Percentiles rank a stretch among this genome's conserved stretches.
Evolutionary conservation across 352 stramenopile genomes (phyloP).

Genomic region (Pythium inflatum): DNA sequence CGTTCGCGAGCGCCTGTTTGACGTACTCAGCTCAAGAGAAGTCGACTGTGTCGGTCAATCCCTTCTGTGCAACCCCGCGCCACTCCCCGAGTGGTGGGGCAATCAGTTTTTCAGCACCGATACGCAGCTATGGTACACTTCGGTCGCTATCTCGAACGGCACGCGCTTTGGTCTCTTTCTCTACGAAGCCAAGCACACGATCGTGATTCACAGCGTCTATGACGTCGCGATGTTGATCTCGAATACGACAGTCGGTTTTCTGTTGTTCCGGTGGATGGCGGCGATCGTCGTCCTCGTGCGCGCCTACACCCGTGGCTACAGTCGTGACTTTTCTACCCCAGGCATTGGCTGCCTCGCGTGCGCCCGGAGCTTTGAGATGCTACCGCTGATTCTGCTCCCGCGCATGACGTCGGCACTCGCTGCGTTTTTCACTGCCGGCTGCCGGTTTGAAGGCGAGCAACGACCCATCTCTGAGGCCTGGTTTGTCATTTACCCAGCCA

Average conservation of each 20-base stretch:
- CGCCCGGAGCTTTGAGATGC: conserved; percentile 44
- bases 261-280: conserved; percentile 50
- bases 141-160: conserved; percentile 30
- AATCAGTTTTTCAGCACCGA: conserved; percentile 18
- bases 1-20: conserved; percentile 41
- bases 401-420: conserved; percentile 45
- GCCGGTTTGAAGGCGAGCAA: conserved; percentile 52
- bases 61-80: conserved; percentile 1
- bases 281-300: conserved; percentile 38
- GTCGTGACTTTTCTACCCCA: conserved; percentile 5
- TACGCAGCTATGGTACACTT: conserved; percentile 2
- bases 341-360: conserved; percentile 50
- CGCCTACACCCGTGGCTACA: conserved; percentile 14
- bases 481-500: conserved; percentile 53
- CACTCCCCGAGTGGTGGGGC: conserved; percentile 26
- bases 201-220: conserved; percentile 38
- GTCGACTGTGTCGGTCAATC: conserved; percentile 32
- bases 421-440: conserved; percentile 49
- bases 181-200: conserved; percentile 25
- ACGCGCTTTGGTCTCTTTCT: conserved; percentile 47
- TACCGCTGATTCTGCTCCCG: conserved; percentile 45
- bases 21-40: conserved; percentile 33
- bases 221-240: conserved; percentile 53
- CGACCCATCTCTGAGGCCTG: conserved; percentile 43
- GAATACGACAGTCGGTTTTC: conserved; percentile 41